Percentiles rank a stretch among this genome's conserved stretches.
These are phyloP conservation scores for Penicillium sp. DNA, from an alignment of 2,329 filamentous ascomycete species.

Conservation along the genomic window DNA sequence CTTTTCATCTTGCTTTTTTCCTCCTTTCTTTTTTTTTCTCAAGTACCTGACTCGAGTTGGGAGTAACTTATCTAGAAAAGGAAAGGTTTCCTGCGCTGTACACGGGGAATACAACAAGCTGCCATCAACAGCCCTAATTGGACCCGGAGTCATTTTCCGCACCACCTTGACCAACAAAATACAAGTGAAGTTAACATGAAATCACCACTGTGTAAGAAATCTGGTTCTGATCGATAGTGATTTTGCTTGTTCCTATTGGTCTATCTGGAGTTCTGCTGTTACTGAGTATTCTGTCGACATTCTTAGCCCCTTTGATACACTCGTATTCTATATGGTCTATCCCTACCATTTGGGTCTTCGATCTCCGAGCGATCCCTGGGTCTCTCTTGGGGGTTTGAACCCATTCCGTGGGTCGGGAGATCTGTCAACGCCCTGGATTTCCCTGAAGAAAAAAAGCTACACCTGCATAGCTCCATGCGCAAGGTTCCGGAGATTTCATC, in stretches of 20 bases:
- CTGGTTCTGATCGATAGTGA: not conserved
- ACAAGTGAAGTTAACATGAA: not conserved
- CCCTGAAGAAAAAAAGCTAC: not conserved
- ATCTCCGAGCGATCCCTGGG: not conserved
- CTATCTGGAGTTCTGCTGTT: not conserved
- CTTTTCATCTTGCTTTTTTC: not conserved
- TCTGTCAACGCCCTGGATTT: not conserved
- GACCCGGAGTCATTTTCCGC: not conserved
- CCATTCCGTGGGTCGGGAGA: not conserved
- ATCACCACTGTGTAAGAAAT: not conserved
- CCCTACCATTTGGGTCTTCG: not conserved
- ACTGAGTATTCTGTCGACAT: not conserved
- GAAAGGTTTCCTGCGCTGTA: not conserved
- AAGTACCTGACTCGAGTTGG: not conserved
- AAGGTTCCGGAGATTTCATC: not conserved
- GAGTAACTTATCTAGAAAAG: too few species aligned
- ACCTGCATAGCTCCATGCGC: not conserved
- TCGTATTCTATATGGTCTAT: not conserved
- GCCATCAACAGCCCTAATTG: not conserved
- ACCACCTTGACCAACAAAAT: not conserved
- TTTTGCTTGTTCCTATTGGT: not conserved
- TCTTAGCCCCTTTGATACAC: too few species aligned
- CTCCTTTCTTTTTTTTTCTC: not conserved
- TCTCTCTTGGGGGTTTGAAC: not conserved
- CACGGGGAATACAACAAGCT: not conserved